Evolutionary conservation across 2,329 filamentous ascomycete genomes (phyloP).

Genomic region (Colletotrichum tropicale): DNA sequence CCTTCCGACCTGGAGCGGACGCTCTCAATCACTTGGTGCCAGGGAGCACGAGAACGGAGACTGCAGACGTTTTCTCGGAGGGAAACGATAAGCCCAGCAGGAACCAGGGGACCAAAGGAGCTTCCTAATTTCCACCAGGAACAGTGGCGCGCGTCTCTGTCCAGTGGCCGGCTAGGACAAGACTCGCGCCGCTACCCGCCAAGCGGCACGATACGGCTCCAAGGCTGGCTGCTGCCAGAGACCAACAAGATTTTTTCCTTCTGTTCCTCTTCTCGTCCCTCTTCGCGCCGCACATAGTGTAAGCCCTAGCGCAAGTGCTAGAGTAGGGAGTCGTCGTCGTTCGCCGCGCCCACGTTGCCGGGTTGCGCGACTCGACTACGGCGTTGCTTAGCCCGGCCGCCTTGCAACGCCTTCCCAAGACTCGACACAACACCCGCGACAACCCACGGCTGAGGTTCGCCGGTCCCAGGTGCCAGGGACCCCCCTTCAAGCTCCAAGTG

Average conservation of each 20-base stretch:
- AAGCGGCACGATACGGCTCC: conserved; percentile 6
- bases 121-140: conserved; percentile 20
- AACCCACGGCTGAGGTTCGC: neutral
- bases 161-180: neutral
- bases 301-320: conserved; percentile 5
- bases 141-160: conserved; percentile 15
- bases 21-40: neutral
- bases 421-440: neutral
- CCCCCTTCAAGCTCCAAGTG: neutral
- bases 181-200: conserved; percentile 1
- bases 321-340: neutral
- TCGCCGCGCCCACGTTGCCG: conserved; percentile 14
- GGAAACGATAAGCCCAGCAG: neutral
- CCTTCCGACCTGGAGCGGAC: neutral
- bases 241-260: neutral
- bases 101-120: neutral
- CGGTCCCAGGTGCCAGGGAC: neutral
- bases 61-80: neutral
- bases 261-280: neutral
- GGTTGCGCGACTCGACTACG: conserved; percentile 6
- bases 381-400: neutral
- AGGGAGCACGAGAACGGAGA: neutral
- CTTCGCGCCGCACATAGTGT: neutral
- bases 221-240: neutral
- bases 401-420: neutral